These are phyloP conservation scores for Neofusicoccum laricinum DNA, from an alignment of 2,329 filamentous ascomycete species.

Conservation along the genomic window DNA sequence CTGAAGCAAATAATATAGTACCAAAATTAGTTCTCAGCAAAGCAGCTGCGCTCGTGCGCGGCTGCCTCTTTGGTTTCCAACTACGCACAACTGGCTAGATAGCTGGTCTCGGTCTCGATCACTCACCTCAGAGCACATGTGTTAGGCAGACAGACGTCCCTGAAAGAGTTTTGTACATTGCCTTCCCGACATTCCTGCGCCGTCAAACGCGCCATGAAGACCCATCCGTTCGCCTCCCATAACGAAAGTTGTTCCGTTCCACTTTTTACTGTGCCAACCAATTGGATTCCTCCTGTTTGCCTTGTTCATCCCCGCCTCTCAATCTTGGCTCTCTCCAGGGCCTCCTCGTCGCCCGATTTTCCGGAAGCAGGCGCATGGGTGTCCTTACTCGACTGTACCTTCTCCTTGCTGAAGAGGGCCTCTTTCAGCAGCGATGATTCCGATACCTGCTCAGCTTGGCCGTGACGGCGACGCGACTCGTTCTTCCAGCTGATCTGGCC, in stretches of 20 bases:
- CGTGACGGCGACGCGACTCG: conserved; percentile 54
- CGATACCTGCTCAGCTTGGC: conserved; percentile 23
- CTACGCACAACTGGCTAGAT: too few relatives aligned
- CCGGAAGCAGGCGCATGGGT: not conserved
- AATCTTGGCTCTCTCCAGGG: not conserved
- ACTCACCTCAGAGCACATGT: too few relatives aligned
- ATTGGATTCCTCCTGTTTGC: too few relatives aligned
- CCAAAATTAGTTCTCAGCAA: not conserved
- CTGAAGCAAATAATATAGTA: not conserved
- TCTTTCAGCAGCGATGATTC: conserved; percentile 6
- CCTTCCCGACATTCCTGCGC: too few relatives aligned
- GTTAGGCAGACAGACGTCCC: too few relatives aligned
- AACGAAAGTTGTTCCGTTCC: not conserved
- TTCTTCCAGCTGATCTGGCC: conserved; percentile 55
- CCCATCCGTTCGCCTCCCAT: not conserved
- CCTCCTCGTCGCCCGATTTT: conserved; percentile 2
- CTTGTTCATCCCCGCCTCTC: not conserved
- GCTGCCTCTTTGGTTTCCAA: too few relatives aligned
- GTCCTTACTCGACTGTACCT: not conserved
- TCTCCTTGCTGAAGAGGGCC: conserved; percentile 5
- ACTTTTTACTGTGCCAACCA: not conserved
- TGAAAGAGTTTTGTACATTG: too few relatives aligned
- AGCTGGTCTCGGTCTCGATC: too few relatives aligned
- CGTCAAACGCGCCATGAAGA: not conserved
- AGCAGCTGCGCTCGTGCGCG: too few relatives aligned